Conservation (phyloP, 345 rosid genomes). For the thale cress (Arabidopsis thaliana) region DNA sequence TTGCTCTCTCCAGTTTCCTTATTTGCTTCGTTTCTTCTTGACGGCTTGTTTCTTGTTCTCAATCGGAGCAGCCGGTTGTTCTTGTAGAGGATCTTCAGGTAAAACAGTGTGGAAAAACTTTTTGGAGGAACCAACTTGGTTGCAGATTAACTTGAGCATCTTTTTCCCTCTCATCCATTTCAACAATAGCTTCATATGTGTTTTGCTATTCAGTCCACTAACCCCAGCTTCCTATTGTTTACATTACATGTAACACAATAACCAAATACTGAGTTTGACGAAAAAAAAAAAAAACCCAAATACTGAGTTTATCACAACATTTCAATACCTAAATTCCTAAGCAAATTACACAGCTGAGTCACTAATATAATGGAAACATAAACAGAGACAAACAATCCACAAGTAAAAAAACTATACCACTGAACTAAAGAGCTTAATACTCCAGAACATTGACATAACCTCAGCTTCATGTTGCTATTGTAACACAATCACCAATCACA, state of each 20-base stretch:
- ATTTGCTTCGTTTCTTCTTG: conserved; percentile 41
- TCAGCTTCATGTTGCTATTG: background rate
- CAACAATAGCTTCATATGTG: conserved; percentile 91
- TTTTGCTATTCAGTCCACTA: conserved; percentile 76
- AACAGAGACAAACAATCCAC: background rate
- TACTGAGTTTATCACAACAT: background rate
- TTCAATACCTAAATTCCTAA: background rate
- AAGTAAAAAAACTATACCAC: background rate
- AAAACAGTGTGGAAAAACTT: conserved; percentile 72
- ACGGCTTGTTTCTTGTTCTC: conserved; percentile 18
- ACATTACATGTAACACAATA: background rate
- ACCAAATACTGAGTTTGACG: background rate
- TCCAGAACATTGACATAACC: background rate
- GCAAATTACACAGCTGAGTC: background rate
- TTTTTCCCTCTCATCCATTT: conserved; percentile 98
- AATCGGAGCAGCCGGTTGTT: conserved; percentile 39
- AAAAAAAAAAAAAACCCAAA: too few species aligned
- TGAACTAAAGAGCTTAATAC: background rate
- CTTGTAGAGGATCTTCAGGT: conserved; percentile 68
- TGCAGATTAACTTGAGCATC: conserved; percentile 83
- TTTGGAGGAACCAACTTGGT: conserved; percentile 77
- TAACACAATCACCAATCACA: background rate
- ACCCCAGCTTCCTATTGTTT: conserved; percentile 70
- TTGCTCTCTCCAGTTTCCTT: conserved; percentile 2
- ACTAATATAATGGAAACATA: background rate